Base-by-base conservation (phyloP, 345 rosid genomes). In the Orychophragmus violaceus region DNA sequence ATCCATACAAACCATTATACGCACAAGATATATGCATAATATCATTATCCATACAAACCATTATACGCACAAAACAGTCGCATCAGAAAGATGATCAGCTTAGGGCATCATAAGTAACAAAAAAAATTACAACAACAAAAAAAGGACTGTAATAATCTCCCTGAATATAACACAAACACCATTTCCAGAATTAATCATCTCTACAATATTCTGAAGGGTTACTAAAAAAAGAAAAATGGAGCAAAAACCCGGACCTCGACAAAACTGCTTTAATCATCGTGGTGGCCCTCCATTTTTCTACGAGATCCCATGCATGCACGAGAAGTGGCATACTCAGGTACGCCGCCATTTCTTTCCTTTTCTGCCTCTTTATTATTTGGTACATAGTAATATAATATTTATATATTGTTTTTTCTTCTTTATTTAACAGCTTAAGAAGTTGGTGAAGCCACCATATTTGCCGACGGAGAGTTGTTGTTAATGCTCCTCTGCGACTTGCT, bases 401-500 rank as follows among this genome's bases (percentile, higher is more conserved):
- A 18, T 50, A 65, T 32, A 63, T 18, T 52, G 14, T 37, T 23
- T 28, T 4, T 39, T 17, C 0, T 22, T 8, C 1, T 13, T 73
- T 63, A 53, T 68, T 68, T 68, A 14, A 76, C 35, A 59, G 71
- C 51, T 70, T 75, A 18, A 49, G 74, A 67, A 61, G 74, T 36
- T 68, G 69, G 69, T 61, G 77, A 61, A 42, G 62, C 49, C 3
- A 56, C 71, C 50, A 51, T 42, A 44, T 60, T 58, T 10, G 77
- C 51, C 46, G 79, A 56, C 5, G 82, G 84, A 68, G 87, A 83
- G 66, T 57, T 77, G 62, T 77, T 27, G 48, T 58, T 78, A 37
- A 44, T 60, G 66, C 78, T 87, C 76, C 80, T 93, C 55, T 80
- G 97, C 19, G 83, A 73, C 71, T 93, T 93, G 72, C 77, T 90